Evolutionary conservation across 2,329 filamentous ascomycete genomes (phyloP), one percentile per base, ranked within the genome.

Genomic region (Blastomyces gilchristii): DNA sequence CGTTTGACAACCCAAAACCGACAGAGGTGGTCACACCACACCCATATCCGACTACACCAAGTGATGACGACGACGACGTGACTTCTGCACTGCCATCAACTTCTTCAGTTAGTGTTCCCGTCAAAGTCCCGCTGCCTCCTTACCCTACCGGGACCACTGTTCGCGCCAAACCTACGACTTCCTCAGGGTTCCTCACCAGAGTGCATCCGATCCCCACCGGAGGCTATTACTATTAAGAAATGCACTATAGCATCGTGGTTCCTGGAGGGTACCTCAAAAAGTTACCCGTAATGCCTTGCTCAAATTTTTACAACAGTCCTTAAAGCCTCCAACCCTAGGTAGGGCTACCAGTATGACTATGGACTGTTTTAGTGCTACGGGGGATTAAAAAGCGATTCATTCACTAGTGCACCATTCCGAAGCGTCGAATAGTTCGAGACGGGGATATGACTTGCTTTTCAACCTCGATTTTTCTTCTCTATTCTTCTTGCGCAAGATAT

Each of bases 121-220:
- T 47, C 41, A 39, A 25, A 34, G 31, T 31, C 45, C 43, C 39
- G 11, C 37, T 43, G 12, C 18, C 53, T 6, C 41, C 53, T 28
- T 50, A 49, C 54, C 16, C 16, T 41, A 25, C 43, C 39, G 56
- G 56, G 22, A 43, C 34, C 9, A 45, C 22, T 22, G 6, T 12
- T 14, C 34, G 5, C 25, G 22, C 28, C 22, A 31, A 8, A 16
- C 43, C 57, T 18, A 53, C 28, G 22, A 22, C 22, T 31, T 39
- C 53, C 25, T 58, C 61, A 6, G 56, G 61, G 9, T 57, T 50
- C 54, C 8, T 47, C n/a, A 58, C 45, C 11, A 58, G 53, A 31
- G 5, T 18, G 14, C 8, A 3, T 25, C 45, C 43, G 14, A 28
- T 52, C 1, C 62, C 62, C 16, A 53, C 56, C 18, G 52, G 60